Base-by-base conservation (phyloP, 257 asterid genomes). In the Solanum okadae region DNA sequence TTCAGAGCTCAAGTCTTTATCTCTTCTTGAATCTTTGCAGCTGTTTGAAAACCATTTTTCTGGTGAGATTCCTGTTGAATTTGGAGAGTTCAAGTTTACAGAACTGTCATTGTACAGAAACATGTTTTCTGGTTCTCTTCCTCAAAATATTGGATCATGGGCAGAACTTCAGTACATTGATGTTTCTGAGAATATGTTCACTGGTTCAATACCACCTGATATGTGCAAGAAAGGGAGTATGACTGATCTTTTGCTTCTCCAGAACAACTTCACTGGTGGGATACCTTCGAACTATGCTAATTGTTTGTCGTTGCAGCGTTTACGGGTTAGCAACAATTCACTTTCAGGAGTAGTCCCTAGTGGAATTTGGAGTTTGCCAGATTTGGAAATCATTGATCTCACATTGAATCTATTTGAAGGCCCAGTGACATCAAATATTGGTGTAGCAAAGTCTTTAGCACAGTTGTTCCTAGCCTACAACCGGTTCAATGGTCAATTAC, bases 281-380 rank as follows among this genome's bases (percentile, higher is more conserved):
- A 86, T 92, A 25, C 94, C 94, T 82, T 88, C 78, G 31, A 90
- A 78, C 4, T 92, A 92, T 88, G 94, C 84, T 22, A 77, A 89
- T 5, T 92, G 94, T 84, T 85, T 49, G 56, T 34, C 91, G 8
- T 83, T 92, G 90, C 42, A 68, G 40, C 91, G 94, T 27, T 72
- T 92, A 16, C 73, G 94, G 15, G 88, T 91, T 29, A 86, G 79
- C 76, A 90, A 92, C 27, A 92, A 92, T 88, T 92, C 91, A 31
- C 90, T 92, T 63, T 92, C 94, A 3, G 93, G 93, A 27, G 63
- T 82, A 52, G 89, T 91, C 37, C 94, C 93, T 4, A 42, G 25
- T 2, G 92, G 93, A 84, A 90, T 92, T 84, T 92, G 94, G 94
- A 56, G 91, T 73, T 78, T 91, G 88, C 93, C 94, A 6, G 79